A percentile compares a stretch with the other conserved stretches of the same genome.
Evolutionary conservation across 2,329 filamentous ascomycete genomes (phyloP).

Genomic region (Dothistroma septosporum): DNA sequence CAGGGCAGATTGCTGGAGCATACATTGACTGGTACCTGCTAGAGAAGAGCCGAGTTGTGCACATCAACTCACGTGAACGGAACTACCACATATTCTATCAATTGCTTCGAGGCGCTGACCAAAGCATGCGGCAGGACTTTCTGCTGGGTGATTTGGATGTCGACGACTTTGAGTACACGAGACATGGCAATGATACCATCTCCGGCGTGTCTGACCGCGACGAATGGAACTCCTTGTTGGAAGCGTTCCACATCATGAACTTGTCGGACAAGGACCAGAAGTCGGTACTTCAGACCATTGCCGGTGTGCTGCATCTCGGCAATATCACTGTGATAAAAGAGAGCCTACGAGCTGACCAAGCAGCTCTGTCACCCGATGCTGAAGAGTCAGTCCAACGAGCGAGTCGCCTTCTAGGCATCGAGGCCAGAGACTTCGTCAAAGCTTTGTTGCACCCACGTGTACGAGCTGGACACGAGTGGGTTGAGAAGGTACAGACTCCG

Average conservation of each 20-base stretch:
- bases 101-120: conserved; percentile 77
- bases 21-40: conserved; percentile 98
- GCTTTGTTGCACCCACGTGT: conserved; percentile 88
- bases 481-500: conserved; percentile 95
- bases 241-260: conserved; percentile 92
- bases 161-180: conserved; percentile 87
- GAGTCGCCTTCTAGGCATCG: conserved; percentile 79
- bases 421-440: conserved; percentile 78
- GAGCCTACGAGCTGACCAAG: conserved; percentile 86
- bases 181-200: conserved; percentile 86
- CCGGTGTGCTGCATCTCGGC: conserved; percentile 86
- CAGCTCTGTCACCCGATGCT: conserved; percentile 71
- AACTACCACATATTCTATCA: conserved; percentile 99
- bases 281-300: conserved; percentile 79
- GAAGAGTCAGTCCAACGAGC: conserved; percentile 71
- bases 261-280: conserved; percentile 81
- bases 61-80: conserved; percentile 78
- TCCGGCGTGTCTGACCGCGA: conserved; percentile 82
- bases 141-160: conserved; percentile 70
- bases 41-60: conserved; percentile 96
- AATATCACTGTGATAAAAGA: conserved; percentile 89
- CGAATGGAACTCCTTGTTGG: conserved; percentile 85
- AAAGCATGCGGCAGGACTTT: conserved; percentile 68
- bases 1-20: conserved; percentile 86
- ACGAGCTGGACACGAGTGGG: conserved; percentile 95